Conservation (phyloP, 192 early-diverging fungal species). For the Podila epicladia region DNA sequence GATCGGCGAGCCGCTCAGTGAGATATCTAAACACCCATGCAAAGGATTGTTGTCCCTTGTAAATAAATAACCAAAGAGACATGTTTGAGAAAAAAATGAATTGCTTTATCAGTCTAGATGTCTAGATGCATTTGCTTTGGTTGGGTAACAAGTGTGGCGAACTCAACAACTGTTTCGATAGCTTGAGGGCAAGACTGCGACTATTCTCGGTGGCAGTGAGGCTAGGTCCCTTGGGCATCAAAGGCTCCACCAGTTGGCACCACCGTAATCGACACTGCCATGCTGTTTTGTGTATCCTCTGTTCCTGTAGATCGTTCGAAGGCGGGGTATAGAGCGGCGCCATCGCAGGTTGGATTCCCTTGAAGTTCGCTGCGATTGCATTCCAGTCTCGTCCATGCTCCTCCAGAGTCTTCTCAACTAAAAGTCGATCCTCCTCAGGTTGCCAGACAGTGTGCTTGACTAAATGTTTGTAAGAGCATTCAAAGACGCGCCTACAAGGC, state of each 20-base stretch:
- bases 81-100: no score
- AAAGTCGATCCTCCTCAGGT: conserved; percentile 20
- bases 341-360: conserved; percentile 28
- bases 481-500: conserved; percentile 35
- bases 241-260: conserved; percentile 38
- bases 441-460: conserved; percentile 15
- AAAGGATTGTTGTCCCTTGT: no score
- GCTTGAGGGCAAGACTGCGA: not conserved
- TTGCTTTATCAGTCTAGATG: no score
- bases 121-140: no score
- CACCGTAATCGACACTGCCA: conserved; percentile 43
- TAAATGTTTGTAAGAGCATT: conserved; percentile 28
- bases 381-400: conserved; percentile 23
- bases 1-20: no score
- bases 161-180: conserved; percentile 21
- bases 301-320: not conserved
- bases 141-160: not conserved
- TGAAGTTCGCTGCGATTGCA: conserved; percentile 23
- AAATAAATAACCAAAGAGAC: no score
- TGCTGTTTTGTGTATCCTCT: conserved; percentile 19
- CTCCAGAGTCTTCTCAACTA: conserved; percentile 15
- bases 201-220: not conserved
- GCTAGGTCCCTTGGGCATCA: conserved; percentile 22
- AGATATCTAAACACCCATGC: no score
- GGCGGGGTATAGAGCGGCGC: conserved; percentile 9